Evolutionary conservation across 2,329 filamentous ascomycete genomes (phyloP).

Genomic region (Aspergillus fumigatiaffinis): DNA sequence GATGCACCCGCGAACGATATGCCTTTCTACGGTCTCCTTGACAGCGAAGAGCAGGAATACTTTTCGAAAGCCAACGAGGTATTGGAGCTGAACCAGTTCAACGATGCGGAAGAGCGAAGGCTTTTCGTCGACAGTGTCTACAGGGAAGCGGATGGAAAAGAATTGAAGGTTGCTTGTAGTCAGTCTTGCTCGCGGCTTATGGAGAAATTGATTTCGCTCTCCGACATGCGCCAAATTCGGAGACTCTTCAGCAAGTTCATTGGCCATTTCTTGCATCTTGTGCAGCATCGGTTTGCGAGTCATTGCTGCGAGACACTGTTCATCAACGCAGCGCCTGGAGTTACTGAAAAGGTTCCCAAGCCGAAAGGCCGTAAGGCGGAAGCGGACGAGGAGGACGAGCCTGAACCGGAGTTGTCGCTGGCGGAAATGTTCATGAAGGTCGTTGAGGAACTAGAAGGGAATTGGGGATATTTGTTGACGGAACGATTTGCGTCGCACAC

Average conservation of each 20-base stretch:
- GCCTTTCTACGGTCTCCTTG: constrained; percentile 89
- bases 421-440: constrained; percentile 81
- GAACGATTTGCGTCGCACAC: constrained; percentile 89
- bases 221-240: constrained; percentile 76
- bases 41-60: constrained; percentile 91
- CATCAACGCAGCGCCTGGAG: constrained; percentile 71
- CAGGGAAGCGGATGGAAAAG: constrained; percentile 82
- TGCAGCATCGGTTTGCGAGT: constrained; percentile 93
- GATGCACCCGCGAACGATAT: constrained; percentile 48
- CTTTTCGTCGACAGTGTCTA: constrained; percentile 78
- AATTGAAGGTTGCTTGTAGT: constrained; percentile 91
- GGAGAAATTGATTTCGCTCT: constrained; percentile 84
- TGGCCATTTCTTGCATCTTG: constrained; percentile 80
- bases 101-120: constrained; percentile 65
- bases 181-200: constrained; percentile 92
- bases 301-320: constrained; percentile 97
- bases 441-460: constrained; percentile 81
- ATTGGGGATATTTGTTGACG: constrained; percentile 77
- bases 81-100: constrained; percentile 86
- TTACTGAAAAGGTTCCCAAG: constrained; percentile 66
- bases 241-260: constrained; percentile 78
- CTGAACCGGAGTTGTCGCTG: constrained; percentile 60
- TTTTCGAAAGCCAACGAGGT: constrained; percentile 86
- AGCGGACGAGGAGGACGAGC: constrained; percentile 41
- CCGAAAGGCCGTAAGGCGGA: constrained; percentile 39